Conservation (phyloP, 495 filamentous ascomycete genomes). For the Lichina pygmaea region DNA sequence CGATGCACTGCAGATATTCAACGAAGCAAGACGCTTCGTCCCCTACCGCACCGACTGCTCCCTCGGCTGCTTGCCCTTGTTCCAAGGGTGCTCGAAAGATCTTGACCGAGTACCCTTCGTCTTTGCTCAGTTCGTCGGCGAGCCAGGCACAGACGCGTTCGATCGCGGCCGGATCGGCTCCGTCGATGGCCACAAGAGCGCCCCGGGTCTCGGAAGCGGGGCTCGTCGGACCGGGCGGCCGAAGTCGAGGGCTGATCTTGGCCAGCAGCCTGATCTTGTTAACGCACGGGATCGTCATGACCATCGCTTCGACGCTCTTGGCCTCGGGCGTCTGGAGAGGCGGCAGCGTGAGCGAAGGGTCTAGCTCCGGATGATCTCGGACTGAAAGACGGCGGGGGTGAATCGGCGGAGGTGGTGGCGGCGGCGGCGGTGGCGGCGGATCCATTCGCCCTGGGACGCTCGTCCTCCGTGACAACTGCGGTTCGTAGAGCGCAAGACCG, state of each 20-base stretch:
- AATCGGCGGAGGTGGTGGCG: constrained; percentile 1
- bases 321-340: constrained; percentile 7
- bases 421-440: constrained; percentile 7
- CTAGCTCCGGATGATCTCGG: background rate
- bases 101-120: constrained; percentile 28
- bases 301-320: constrained; percentile 33
- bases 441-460: constrained; percentile 6
- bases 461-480: background rate
- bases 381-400: background rate
- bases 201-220: constrained; percentile 28
- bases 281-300: constrained; percentile 42
- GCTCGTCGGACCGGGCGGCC: constrained; percentile 16
- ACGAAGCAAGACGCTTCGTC: constrained; percentile 15
- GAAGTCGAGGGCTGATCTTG: constrained; percentile 40
- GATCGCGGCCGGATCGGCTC: constrained; percentile 23
- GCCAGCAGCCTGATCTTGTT: constrained; percentile 43
- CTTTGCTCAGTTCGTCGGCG: constrained; percentile 26
- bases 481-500: background rate
- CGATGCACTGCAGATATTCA: constrained; percentile 42
- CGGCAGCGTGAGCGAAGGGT: constrained; percentile 8
- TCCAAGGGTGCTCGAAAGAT: constrained; percentile 13
- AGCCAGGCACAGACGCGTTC: constrained; percentile 29
- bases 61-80: background rate
- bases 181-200: constrained; percentile 61
- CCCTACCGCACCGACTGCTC: background rate